phyloP scores from a whole-genome alignment of 2,329 filamentous ascomycete species.

The Sclerotinia trifoliorum region DNA sequence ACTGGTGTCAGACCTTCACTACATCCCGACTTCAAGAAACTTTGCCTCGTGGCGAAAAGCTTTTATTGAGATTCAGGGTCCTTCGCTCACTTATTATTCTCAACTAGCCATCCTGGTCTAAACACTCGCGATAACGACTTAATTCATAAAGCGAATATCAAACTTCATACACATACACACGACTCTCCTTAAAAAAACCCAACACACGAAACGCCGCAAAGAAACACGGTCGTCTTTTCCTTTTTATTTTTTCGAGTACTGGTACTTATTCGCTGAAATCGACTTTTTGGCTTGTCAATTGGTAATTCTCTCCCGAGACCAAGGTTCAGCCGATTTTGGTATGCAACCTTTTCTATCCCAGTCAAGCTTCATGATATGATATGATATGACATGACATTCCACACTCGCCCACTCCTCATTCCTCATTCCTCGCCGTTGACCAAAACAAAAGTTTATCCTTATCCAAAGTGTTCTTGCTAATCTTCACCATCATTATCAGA shows the following conservation, averaged over 20 bases:
- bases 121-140: slow-evolving; percentile 3
- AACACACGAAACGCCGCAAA: neutral
- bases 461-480: slow-evolving; percentile 21
- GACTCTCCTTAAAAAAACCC: neutral
- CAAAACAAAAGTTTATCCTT: slow-evolving; percentile 19
- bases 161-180: neutral
- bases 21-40: slow-evolving; percentile 7
- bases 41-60: slow-evolving; percentile 16
- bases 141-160: neutral
- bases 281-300: slow-evolving; percentile 4
- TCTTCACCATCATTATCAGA: slow-evolving; percentile 17
- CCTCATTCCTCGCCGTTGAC: slow-evolving; percentile 9
- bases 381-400: slow-evolving; percentile 18
- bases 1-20: slow-evolving; percentile 7
- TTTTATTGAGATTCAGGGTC: slow-evolving; percentile 14
- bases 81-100: neutral
- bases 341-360: slow-evolving; percentile 4
- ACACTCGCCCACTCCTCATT: slow-evolving; percentile 9
- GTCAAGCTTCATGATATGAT: slow-evolving; percentile 8
- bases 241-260: neutral
- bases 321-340: slow-evolving; percentile 20
- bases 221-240: neutral
- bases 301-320: slow-evolving; percentile 17
- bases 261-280: neutral
- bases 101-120: neutral